A percentile compares a stretch with the other conserved stretches of the same genome.
Evolutionary conservation across 1,284 basidiomycete genomes (phyloP).

Genomic region (Papiliotrema laurentii): DNA sequence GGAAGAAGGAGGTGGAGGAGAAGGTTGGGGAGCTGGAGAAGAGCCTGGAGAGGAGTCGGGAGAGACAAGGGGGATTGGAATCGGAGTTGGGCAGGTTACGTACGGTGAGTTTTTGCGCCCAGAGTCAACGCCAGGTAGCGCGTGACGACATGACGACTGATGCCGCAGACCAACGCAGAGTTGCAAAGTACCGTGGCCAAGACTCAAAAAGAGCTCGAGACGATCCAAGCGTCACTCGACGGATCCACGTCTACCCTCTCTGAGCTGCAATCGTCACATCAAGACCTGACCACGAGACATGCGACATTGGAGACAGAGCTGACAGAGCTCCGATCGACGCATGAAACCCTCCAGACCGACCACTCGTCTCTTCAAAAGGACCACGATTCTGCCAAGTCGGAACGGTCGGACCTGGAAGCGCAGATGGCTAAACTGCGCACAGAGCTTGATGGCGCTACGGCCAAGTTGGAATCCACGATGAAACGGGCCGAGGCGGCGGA

Average conservation of each 20-base stretch:
- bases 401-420: slow-evolving; percentile 11
- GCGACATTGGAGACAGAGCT: slow-evolving; percentile 8
- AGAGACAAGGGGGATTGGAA: slow-evolving; percentile 43
- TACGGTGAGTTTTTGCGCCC: slow-evolving; percentile 29
- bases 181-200: slow-evolving; percentile 14
- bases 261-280: slow-evolving; percentile 20
- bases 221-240: slow-evolving; percentile 8
- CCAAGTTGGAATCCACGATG: slow-evolving; percentile 16
- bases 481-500: slow-evolving; percentile 41
- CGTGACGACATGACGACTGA: slow-evolving; percentile 2
- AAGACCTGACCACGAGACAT: slow-evolving; percentile 15
- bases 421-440: slow-evolving; percentile 10
- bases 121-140: neutral
- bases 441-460: slow-evolving; percentile 21
- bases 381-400: slow-evolving; percentile 7
- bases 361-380: slow-evolving; percentile 14
- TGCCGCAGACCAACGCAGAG: slow-evolving; percentile 28
- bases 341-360: slow-evolving; percentile 13
- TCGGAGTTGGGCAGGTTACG: slow-evolving; percentile 41
- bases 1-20: slow-evolving; percentile 10
- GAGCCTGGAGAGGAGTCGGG: slow-evolving; percentile 37
- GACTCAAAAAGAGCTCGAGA: slow-evolving; percentile 16
- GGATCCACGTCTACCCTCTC: slow-evolving; percentile 5
- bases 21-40: slow-evolving; percentile 33
- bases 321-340: slow-evolving; percentile 10